A percentile compares a stretch with the other conserved stretches of the same genome.
Conservation (phyloP, 2,329 filamentous ascomycete genomes). For the Diplocarpon mali region DNA sequence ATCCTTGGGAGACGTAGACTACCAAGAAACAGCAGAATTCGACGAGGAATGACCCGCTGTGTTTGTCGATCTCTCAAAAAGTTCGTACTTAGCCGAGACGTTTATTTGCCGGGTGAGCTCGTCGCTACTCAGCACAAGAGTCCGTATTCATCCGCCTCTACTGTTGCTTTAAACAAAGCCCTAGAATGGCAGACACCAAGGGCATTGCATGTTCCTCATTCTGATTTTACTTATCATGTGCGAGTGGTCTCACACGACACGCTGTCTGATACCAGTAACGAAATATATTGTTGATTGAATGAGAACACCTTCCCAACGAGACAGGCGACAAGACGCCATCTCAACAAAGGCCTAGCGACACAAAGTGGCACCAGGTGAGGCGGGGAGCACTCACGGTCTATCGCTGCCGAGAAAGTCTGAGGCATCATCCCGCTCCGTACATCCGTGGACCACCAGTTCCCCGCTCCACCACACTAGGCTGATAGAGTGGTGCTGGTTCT, state of each 20-base stretch:
- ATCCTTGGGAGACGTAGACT: no score
- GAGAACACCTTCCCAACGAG: no score
- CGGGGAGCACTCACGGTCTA: constrained; percentile 38
- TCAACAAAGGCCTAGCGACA: no score
- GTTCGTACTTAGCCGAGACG: no score
- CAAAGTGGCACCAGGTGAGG: constrained; percentile 37
- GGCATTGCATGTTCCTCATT: constrained; percentile 36
- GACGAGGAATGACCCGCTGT: no score
- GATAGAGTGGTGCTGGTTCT: constrained; percentile 43
- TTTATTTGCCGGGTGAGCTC: no score
- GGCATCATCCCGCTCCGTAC: constrained; percentile 39
- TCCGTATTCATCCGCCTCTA: neutral
- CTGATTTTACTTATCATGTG: constrained; percentile 36
- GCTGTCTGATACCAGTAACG: constrained; percentile 24
- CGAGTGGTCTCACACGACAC: constrained; percentile 24
- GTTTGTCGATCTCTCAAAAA: no score
- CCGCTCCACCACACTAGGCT: constrained; percentile 34
- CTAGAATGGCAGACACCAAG: constrained; percentile 20
- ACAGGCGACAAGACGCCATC: no score
- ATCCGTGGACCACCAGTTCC: constrained; percentile 42
- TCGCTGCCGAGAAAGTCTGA: constrained; percentile 39
- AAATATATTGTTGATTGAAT: constrained; percentile 28
- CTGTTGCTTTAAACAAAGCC: no score
- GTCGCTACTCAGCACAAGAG: no score
- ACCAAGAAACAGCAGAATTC: no score